phyloP scores from a whole-genome alignment of 2,329 filamentous ascomycete species.

The Nakataea oryzae region DNA sequence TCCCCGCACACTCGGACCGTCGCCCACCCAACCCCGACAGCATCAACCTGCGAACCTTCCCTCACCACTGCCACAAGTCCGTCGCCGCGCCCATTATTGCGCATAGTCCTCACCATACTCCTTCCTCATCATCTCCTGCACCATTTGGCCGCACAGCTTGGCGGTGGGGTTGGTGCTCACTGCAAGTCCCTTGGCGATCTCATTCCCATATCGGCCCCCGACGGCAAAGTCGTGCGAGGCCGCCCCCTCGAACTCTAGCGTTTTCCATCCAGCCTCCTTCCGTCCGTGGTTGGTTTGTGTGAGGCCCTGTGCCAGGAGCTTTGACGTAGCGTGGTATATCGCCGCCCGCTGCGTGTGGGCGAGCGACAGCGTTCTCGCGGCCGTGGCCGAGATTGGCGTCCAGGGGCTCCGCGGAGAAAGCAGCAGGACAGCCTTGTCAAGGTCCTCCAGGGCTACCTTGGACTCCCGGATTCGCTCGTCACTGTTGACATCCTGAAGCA shows the following conservation, averaged over 20 bases:
- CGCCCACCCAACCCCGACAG: no score
- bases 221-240: constrained; percentile 53
- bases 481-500: constrained; percentile 19
- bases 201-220: constrained; percentile 55
- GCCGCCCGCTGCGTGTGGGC: constrained; percentile 64
- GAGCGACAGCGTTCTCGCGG: constrained; percentile 55
- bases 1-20: neutral
- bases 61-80: neutral
- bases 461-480: constrained; percentile 18
- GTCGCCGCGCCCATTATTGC: neutral
- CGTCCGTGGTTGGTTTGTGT: constrained; percentile 27
- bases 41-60: neutral
- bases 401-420: constrained; percentile 41
- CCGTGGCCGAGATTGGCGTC: constrained; percentile 49
- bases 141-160: constrained; percentile 60
- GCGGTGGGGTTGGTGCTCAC: constrained; percentile 58
- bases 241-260: constrained; percentile 48
- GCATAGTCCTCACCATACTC: constrained; percentile 37
- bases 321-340: constrained; percentile 50
- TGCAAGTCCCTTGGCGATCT: constrained; percentile 52
- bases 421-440: constrained; percentile 46
- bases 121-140: constrained; percentile 58
- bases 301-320: constrained; percentile 26
- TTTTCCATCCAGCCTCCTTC: constrained; percentile 37
- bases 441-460: constrained; percentile 35